These are phyloP conservation scores for Aspergillus wentii DNA, from an alignment of 495 filamentous ascomycete species.

Conservation along the genomic window DNA sequence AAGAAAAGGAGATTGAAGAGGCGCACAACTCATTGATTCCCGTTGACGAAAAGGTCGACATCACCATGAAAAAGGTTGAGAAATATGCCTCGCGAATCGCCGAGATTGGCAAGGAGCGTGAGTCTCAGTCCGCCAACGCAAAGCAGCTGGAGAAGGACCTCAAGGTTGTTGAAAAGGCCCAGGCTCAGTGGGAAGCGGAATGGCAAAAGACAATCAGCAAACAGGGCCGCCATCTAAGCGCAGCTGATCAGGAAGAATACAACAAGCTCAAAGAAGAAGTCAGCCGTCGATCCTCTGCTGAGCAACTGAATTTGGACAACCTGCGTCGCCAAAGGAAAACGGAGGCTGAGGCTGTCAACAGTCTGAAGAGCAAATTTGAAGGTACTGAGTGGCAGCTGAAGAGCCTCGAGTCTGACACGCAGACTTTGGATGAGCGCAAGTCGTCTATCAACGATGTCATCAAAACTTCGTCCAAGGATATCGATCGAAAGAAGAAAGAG, in stretches of 20 bases:
- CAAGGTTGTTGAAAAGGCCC: conserved; percentile 80
- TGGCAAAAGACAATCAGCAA: conserved; percentile 79
- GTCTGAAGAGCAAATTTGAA: conserved; percentile 80
- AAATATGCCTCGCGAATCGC: conserved; percentile 60
- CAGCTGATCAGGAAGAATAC: conserved; percentile 86
- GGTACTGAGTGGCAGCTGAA: conserved; percentile 65
- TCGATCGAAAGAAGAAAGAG: conserved; percentile 86
- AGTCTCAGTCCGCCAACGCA: conserved; percentile 58
- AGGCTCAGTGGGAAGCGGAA: conserved; percentile 82
- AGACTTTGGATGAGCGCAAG: conserved; percentile 63
- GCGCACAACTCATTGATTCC: conserved; percentile 82
- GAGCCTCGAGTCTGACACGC: conserved; percentile 67
- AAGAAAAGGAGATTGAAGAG: conserved; percentile 85
- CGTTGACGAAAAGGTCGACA: conserved; percentile 87
- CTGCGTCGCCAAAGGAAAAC: conserved; percentile 80
- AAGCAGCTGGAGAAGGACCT: conserved; percentile 75
- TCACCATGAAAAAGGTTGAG: conserved; percentile 65
- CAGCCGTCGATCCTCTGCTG: conserved; percentile 72
- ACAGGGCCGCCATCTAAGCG: conserved; percentile 78
- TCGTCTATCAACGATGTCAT: conserved; percentile 52
- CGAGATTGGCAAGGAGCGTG: conserved; percentile 69
- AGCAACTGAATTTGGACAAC: conserved; percentile 80
- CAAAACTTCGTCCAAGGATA: conserved; percentile 66
- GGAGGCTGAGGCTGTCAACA: conserved; percentile 83
- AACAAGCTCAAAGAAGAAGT: conserved; percentile 81